Evolutionary conservation across 331 rosid species (phyloP).

Genomic region (Stylosanthes scabra): DNA sequence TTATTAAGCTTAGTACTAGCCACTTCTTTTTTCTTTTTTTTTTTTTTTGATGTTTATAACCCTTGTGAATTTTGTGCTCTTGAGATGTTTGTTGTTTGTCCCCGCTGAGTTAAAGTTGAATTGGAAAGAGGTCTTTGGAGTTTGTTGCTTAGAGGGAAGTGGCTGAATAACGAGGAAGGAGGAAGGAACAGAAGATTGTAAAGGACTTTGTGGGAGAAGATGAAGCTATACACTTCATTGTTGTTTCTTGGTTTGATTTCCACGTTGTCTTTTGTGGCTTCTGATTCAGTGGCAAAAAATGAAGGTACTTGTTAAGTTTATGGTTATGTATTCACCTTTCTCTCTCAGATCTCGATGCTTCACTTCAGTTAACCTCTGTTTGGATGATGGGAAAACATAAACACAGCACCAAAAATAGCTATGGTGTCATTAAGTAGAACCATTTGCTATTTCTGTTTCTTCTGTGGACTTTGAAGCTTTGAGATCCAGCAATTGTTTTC

Average conservation of each 20-base stretch:
- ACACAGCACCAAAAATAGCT: too few species aligned
- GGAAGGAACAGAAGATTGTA: conserved; percentile 13
- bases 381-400: too few species aligned
- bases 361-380: conserved; percentile 33
- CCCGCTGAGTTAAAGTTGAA: conserved; percentile 36
- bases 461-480: conserved; percentile 31
- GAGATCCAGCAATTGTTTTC: conserved; percentile 31
- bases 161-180: conserved; percentile 32
- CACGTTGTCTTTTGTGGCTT: conserved; percentile 52
- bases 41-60: conserved; percentile 24
- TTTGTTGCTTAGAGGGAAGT: conserved; percentile 38
- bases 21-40: too few species aligned
- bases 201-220: conserved; percentile 50
- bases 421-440: conserved; percentile 29
- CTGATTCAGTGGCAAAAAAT: conserved; percentile 50
- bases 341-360: conserved; percentile 66
- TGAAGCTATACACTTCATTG: conserved; percentile 62
- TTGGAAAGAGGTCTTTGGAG: conserved; percentile 44
- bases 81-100: not conserved
- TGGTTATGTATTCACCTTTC: conserved; percentile 28
- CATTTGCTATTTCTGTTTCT: conserved; percentile 20
- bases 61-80: too few species aligned
- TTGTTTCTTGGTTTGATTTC: conserved; percentile 58
- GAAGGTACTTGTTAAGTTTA: conserved; percentile 63
- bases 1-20: too few species aligned